Evolutionary conservation across 352 stramenopile species (phyloP).

Genomic region (Peronosclerospora sorghi): DNA sequence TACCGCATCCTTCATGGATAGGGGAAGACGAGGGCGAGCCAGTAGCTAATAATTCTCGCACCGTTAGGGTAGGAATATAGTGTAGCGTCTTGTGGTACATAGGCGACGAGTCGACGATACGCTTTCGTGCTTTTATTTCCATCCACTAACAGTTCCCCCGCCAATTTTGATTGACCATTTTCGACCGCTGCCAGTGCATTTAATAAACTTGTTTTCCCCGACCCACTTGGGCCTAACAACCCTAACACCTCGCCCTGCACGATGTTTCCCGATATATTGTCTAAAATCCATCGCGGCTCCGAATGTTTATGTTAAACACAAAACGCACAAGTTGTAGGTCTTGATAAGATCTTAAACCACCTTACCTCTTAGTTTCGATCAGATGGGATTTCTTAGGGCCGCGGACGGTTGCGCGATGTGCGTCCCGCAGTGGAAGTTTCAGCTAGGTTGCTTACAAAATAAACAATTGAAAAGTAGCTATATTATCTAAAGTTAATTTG

Average conservation of each 20-base stretch:
- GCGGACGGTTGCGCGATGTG: slow-evolving; percentile 23
- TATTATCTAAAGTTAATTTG: slow-evolving; percentile 3
- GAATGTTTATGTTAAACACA: slow-evolving; percentile 33
- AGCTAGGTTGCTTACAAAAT: too few relatives aligned
- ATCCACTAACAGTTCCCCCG: slow-evolving; percentile 56
- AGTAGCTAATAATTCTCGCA: slow-evolving; percentile 79
- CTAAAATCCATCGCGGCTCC: slow-evolving; percentile 34
- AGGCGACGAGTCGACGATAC: slow-evolving; percentile 70
- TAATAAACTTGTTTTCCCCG: slow-evolving; percentile 74
- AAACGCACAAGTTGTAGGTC: too few relatives aligned
- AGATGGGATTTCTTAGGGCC: too few relatives aligned
- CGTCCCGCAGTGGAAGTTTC: too few relatives aligned
- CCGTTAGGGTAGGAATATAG: slow-evolving; percentile 74
- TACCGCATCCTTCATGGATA: slow-evolving; percentile 29
- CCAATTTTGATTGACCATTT: slow-evolving; percentile 42
- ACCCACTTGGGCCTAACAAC: slow-evolving; percentile 64
- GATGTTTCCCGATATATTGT: slow-evolving; percentile 48
- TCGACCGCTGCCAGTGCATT: slow-evolving; percentile 69
- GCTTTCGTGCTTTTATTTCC: slow-evolving; percentile 35
- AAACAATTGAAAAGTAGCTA: too few relatives aligned
- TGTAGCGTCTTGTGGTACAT: slow-evolving; percentile 82
- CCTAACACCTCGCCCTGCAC: slow-evolving; percentile 52
- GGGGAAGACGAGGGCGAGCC: slow-evolving; percentile 56
- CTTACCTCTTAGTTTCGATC: too few relatives aligned
- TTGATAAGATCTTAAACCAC: too few relatives aligned